phyloP scores from a whole-genome alignment of 176 grass and related monocot species.

The Saccharum spontaneum region DNA sequence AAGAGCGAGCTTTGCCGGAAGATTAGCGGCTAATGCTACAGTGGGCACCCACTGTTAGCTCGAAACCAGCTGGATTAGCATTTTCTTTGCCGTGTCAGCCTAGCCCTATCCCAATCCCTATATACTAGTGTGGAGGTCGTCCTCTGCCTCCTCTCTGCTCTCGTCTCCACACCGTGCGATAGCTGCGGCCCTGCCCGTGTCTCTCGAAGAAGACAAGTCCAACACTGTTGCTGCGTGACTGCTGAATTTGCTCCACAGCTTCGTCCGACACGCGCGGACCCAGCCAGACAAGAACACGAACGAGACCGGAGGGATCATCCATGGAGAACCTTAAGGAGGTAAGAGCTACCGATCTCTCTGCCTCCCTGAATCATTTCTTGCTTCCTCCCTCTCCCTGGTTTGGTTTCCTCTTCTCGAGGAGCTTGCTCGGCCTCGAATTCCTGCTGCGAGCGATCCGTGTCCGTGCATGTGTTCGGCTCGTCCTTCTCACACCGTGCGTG shows the following conservation, averaged over 20 bases:
- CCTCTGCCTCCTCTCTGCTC: not conserved
- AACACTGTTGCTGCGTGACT: slow-evolving; percentile 35
- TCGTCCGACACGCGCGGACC: not conserved
- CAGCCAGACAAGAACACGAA: not conserved
- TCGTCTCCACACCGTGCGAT: not conserved
- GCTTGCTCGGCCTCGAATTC: not conserved
- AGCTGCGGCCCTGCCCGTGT: not conserved
- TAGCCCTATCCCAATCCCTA: not conserved
- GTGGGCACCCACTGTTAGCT: slow-evolving; percentile 26
- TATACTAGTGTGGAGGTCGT: slow-evolving; percentile 31
- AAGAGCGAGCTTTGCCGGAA: not conserved
- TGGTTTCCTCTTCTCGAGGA: not conserved
- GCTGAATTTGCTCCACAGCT: slow-evolving; percentile 21
- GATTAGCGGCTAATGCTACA: slow-evolving; percentile 16
- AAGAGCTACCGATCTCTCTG: not conserved
- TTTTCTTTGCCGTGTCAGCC: not conserved
- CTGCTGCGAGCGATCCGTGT: not conserved
- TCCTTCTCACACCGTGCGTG: not conserved
- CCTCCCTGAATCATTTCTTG: not conserved
- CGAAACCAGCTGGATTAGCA: slow-evolving; percentile 21
- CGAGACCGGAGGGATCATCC: not conserved
- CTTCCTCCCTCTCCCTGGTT: too few relatives aligned
- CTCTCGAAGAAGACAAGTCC: slow-evolving; percentile 33
- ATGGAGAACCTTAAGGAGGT: slow-evolving; percentile 77
- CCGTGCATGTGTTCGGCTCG: not conserved